Conservation (phyloP, 148 eudicot species). For the Amaranthus hypochondriacus region DNA sequence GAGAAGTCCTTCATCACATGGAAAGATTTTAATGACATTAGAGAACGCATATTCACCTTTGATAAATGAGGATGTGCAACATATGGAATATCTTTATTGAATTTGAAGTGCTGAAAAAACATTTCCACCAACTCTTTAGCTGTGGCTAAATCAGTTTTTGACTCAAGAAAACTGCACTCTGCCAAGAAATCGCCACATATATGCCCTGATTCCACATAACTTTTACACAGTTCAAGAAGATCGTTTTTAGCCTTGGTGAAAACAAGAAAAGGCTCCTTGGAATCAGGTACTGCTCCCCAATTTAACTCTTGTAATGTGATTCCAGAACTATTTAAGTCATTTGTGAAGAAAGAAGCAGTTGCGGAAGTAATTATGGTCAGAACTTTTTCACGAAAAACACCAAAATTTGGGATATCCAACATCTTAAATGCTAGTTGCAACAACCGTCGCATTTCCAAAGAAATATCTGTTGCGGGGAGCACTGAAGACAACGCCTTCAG, state of each 20-base stretch:
- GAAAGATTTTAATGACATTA: neutral
- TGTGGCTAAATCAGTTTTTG: conserved; percentile 47
- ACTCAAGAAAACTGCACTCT: conserved; percentile 56
- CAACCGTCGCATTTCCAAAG: conserved; percentile 55
- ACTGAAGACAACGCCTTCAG: conserved; percentile 51
- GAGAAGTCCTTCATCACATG: too few relatives aligned
- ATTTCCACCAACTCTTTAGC: conserved; percentile 66
- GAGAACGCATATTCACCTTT: conserved; percentile 43
- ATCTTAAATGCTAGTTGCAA: conserved; percentile 58
- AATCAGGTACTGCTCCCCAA: conserved; percentile 27
- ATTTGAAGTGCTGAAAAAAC: conserved; percentile 45
- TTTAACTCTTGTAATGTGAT: conserved; percentile 35
- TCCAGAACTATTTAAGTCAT: conserved; percentile 38
- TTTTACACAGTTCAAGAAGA: conserved; percentile 48
- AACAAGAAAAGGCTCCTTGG: conserved; percentile 36
- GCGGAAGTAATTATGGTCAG: conserved; percentile 47
- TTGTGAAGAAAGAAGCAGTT: conserved; percentile 54
- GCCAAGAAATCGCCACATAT: conserved; percentile 33
- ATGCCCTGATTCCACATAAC: conserved; percentile 34
- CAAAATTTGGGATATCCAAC: conserved; percentile 41
- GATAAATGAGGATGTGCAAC: conserved; percentile 46
- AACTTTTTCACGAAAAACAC: conserved; percentile 38
- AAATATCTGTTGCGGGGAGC: conserved; percentile 46
- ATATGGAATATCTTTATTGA: conserved; percentile 27
- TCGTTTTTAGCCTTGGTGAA: conserved; percentile 49